Conservation (phyloP, 495 filamentous ascomycete genomes). For the Xylaria flabelliformis region DNA sequence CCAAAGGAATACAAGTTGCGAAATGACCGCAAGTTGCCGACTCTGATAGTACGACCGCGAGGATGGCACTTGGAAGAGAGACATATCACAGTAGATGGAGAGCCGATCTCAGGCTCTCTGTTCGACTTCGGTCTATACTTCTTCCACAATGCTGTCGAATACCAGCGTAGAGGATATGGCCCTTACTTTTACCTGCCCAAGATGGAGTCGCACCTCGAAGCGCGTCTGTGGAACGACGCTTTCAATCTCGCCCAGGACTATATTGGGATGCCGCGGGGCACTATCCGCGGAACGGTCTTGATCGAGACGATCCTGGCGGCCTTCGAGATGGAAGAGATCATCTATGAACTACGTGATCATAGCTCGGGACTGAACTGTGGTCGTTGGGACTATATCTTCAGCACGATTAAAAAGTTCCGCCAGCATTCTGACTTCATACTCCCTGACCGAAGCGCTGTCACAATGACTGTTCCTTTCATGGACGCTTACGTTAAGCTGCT, state of each 20-base stretch:
- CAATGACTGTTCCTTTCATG: slow-evolving; percentile 99
- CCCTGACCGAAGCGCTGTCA: slow-evolving; percentile 88
- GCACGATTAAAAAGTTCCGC: slow-evolving; percentile 99
- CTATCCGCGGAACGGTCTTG: slow-evolving; percentile 92
- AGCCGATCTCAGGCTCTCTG: slow-evolving; percentile 89
- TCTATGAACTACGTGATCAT: slow-evolving; percentile 98
- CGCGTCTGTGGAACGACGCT: slow-evolving; percentile 96
- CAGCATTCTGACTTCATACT: slow-evolving; percentile 91
- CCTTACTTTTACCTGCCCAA: slow-evolving; percentile 99
- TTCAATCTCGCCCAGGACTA: slow-evolving; percentile 98
- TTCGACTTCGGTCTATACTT: slow-evolving; percentile 99
- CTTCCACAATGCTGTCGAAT: slow-evolving; percentile 95
- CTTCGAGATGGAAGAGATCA: slow-evolving; percentile 99
- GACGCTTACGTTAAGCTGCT: slow-evolving; percentile 94
- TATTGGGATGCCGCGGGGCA: slow-evolving; percentile 86
- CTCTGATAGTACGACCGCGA: slow-evolving; percentile 84
- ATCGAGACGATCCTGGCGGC: slow-evolving; percentile 98
- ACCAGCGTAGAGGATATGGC: slow-evolving; percentile 81
- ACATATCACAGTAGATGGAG: slow-evolving; percentile 95
- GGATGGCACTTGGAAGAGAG: slow-evolving; percentile 98
- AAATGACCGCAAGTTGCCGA: slow-evolving; percentile 79
- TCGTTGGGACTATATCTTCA: slow-evolving; percentile 99
- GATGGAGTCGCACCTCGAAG: slow-evolving; percentile 98
- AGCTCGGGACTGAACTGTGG: slow-evolving; percentile 97
- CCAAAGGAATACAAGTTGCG: slow-evolving; percentile 97